Evolutionary conservation across 169 alveolate species (phyloP), one percentile per base, ranked within the genome.

Genomic region (Plasmodium gonderi): DNA sequence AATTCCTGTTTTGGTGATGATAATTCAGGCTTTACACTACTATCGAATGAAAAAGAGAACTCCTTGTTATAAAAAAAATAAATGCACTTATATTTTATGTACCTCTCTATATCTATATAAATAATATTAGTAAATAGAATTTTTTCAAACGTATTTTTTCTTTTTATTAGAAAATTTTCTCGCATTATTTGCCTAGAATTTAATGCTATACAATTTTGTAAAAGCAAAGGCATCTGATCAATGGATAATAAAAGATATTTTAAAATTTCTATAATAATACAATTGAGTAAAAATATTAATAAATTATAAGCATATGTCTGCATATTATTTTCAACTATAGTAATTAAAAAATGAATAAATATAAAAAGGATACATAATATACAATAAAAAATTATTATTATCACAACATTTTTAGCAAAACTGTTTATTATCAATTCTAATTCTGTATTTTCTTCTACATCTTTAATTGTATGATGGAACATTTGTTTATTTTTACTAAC

Each of bases 401-500:
- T 83, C 2, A 83, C 92, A 1, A 83, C 42, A 72, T 83, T 83
- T 49, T 83, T 83, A 5, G 92, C 54, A 47, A 69, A 83, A 23
- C 82, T 72, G 26, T 83, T 83, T 69, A 83, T 83, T 74, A 83
- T 31, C 8, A 17, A 26, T 51, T 83, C 92, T 26, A 83, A 42
- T 33, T 20, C 77, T 12, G 92, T 83, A 49, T 44, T 49, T 26
- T 74, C 82, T 17, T 83, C 92, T 5, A 72, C 26, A 17, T 47
- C 77, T 83, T 83, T 83, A 7, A 83, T 47, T 7, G 78, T 45
- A 47, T 72, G 54, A 12, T 83, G 54, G 77, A 83, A 83, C 92
- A 83, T 83, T n/a, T 83, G 92, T 60, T 83, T 83, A 9, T 83
- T 69, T 83, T 83, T 83, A 72, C 92, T 74, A 45, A 83, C 92